These are phyloP conservation scores for Beauveria scarabaeidicola DNA, from an alignment of 2,329 filamentous ascomycete species.

Conservation along the genomic window DNA sequence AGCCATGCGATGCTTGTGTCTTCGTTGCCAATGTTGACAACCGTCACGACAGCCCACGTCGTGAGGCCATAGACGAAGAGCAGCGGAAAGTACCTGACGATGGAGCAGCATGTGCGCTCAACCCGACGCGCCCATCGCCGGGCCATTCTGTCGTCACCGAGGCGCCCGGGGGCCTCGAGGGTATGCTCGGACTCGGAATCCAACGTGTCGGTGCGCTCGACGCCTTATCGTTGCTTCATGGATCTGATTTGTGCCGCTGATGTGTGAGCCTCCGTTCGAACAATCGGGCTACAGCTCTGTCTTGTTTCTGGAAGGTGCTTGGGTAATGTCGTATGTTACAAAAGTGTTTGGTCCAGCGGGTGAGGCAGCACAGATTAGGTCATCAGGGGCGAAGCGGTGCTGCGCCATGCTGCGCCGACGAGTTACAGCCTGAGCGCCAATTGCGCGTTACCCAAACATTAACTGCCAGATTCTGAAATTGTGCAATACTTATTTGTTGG, in stretches of 20 bases:
- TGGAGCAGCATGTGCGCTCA: conserved; percentile 77
- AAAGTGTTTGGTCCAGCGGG: not conserved
- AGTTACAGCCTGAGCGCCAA: no score
- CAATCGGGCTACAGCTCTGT: not conserved
- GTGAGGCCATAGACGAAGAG: conserved; percentile 81
- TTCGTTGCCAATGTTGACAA: conserved; percentile 60
- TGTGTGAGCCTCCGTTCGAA: not conserved
- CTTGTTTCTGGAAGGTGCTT: not conserved
- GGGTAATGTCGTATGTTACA: not conserved
- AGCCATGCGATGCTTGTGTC: conserved; percentile 46
- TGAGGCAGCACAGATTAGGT: conserved; percentile 6
- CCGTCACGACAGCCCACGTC: conserved; percentile 90
- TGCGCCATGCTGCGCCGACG: not conserved
- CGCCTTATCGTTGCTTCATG: not conserved
- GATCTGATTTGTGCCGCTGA: not conserved
- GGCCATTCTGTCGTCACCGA: conserved; percentile 32
- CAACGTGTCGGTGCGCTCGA: conserved; percentile 15
- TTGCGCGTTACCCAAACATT: no score
- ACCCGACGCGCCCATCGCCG: conserved; percentile 58
- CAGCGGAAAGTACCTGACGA: conserved; percentile 77
- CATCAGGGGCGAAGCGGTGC: conserved; percentile 6
- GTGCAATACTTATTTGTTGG: no score
- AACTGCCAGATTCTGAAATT: no score
- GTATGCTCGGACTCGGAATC: conserved; percentile 8
- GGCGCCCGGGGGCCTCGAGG: conserved; percentile 14